Evolutionary conservation across 306 rosid genomes (phyloP).

Genomic region (Spatholobus suberectus): DNA sequence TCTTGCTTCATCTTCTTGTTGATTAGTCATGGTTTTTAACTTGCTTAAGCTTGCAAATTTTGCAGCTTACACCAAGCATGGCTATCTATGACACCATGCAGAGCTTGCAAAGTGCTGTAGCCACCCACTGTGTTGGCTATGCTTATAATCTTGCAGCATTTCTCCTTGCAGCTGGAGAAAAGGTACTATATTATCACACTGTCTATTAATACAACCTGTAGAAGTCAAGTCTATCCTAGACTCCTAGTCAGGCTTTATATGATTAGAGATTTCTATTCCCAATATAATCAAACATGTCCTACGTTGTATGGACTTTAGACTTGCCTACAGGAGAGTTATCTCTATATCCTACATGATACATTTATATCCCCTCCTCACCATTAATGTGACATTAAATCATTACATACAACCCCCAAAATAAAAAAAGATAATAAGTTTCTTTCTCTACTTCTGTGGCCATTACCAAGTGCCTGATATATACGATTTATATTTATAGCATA

Average conservation of each 20-base stretch:
- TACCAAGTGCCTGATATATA: not conserved
- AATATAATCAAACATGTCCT: conserved; percentile 25
- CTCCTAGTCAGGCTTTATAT: not conserved
- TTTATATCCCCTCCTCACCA: conserved; percentile 3
- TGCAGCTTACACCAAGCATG: conserved; percentile 94
- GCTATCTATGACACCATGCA: conserved; percentile 93
- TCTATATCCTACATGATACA: not conserved
- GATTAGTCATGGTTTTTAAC: conserved; percentile 20
- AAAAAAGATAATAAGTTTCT: not conserved
- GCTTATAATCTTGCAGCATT: conserved; percentile 83
- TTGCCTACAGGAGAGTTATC: not conserved
- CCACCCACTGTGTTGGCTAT: conserved; percentile 86
- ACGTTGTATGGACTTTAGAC: conserved; percentile 1
- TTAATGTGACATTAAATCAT: conserved; percentile 8
- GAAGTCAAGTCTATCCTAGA: not conserved
- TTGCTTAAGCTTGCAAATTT: conserved; percentile 40
- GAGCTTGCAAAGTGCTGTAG: conserved; percentile 83
- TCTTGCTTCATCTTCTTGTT: conserved; percentile 36
- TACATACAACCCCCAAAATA: not conserved
- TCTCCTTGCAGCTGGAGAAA: conserved; percentile 92
- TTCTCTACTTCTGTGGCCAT: conserved; percentile 9
- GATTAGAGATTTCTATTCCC: conserved; percentile 22
- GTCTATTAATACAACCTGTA: conserved; percentile 25
- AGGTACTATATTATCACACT: conserved; percentile 56
- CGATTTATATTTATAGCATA: not conserved